Base-by-base conservation (phyloP, 768 basidiomycete species). In the Sarcodon aspratus region DNA sequence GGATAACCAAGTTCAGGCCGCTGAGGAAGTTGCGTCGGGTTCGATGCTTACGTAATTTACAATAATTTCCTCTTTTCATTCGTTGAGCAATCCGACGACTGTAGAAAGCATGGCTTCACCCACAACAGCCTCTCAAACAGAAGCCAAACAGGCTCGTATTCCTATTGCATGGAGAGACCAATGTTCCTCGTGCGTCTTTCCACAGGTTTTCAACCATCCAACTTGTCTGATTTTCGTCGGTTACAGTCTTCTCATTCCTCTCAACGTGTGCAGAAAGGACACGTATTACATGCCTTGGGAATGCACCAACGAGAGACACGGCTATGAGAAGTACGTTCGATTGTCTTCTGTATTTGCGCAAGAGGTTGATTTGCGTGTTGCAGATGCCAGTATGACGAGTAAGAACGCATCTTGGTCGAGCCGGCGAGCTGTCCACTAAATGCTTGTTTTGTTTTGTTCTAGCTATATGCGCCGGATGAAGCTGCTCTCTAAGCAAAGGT, bases 321-420 rank as follows among this genome's bases (percentile, higher is more conserved):
- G 72, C 33, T 88, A 95, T 60, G 90, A 95, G 70, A 81, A 87
- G 89, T 86, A 60, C 58, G 81, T 21, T 21, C 42, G 33, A 13
- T n/a, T 33, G 10, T 9, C 38, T 42, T 42, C 18, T 8, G 37
- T 33, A 31, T 10, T 45, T 49, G 21, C 27, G 48, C 38, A 47
- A 37, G 38, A 31, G 13, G 45, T 48, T 32, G 9, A 9, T 45
- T 33, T 35, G 43, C 45, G 17, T 51, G 18, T 42, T 6, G n/a
- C 45, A 95, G 91, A 68, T 95, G 92, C 61, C 92, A 96, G 68
- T 94, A 92, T 62, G 88, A 93, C 56, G 92, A 96, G 92, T 94
- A 65, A 58, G 61, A 27, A 27, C 21, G 21, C 21, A 27, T 61
- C 6, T 18, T 17, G 21, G 32, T 21, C n/a, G 17, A 42, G 6